A percentile compares a stretch with the other conserved stretches of the same genome.
Evolutionary conservation across 2,329 filamentous ascomycete genomes (phyloP).

Genomic region (Penicillium crustosum): DNA sequence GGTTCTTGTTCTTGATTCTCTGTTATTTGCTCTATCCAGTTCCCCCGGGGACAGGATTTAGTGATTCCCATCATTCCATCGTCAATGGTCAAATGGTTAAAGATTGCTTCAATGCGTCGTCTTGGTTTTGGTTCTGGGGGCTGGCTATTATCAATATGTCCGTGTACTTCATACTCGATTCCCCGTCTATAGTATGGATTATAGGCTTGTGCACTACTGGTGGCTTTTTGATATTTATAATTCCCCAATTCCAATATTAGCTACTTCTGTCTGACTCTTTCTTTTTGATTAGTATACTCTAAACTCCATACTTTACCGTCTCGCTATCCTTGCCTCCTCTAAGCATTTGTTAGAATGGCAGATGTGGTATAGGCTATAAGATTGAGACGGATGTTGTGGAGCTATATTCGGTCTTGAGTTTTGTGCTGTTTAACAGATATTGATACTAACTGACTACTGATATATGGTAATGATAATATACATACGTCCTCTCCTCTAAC

Average conservation of each 20-base stretch:
- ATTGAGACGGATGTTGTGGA: neutral
- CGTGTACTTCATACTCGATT: neutral
- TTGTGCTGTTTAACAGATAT: neutral
- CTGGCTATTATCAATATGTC: neutral
- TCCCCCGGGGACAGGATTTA: neutral
- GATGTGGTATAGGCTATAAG: neutral
- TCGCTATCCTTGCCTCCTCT: neutral
- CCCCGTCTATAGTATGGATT: neutral
- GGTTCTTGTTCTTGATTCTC: neutral
- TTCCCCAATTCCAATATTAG: neutral
- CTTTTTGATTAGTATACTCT: neutral
- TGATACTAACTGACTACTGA: neutral
- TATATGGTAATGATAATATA: neutral
- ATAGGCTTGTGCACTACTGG: neutral
- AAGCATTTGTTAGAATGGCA: neutral
- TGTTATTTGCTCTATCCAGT: neutral
- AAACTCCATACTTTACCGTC: neutral
- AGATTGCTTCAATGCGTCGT: neutral
- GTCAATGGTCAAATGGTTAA: neutral
- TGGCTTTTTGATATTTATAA: neutral
- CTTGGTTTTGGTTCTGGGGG: neutral
- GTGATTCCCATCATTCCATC: neutral
- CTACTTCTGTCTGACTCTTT: neutral
- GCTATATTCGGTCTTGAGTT: neutral
- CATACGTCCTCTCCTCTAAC: neutral